Evolutionary conservation across 2,329 filamentous ascomycete genomes (phyloP).

Genomic region (Nigrospora osmanthi): DNA sequence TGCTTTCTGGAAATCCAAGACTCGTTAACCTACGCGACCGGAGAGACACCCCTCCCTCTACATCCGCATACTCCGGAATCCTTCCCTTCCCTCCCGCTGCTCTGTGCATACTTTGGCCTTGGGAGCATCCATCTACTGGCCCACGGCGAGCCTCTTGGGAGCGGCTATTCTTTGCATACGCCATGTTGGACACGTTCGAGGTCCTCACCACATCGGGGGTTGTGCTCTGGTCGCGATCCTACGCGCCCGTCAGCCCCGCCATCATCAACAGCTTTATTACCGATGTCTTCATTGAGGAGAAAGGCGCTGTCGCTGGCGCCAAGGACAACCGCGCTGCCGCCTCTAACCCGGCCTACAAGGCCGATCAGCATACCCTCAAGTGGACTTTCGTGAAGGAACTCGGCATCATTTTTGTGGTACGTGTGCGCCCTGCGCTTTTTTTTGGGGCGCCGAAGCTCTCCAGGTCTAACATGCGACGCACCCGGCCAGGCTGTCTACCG

Average conservation of each 20-base stretch:
- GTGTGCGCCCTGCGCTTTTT: constrained; percentile 13
- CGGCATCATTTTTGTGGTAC: constrained; percentile 88
- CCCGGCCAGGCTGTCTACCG: constrained; percentile 78
- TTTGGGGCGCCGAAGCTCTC: too few species aligned
- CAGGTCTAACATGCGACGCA: constrained; percentile 8
- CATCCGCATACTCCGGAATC: too few species aligned
- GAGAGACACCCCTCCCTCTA: too few species aligned
- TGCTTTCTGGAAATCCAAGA: too few species aligned
- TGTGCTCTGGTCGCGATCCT: constrained; percentile 90
- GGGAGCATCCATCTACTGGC: too few species aligned
- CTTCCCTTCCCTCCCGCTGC: too few species aligned
- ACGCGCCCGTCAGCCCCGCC: constrained; percentile 69
- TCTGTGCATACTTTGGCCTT: too few species aligned
- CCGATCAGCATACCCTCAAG: constrained; percentile 90
- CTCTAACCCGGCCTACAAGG: constrained; percentile 69
- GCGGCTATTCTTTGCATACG: too few species aligned
- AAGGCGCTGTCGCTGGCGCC: constrained; percentile 53
- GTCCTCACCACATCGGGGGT: constrained; percentile 94
- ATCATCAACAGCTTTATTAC: constrained; percentile 92
- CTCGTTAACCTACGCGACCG: too few species aligned
- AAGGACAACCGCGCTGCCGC: constrained; percentile 52
- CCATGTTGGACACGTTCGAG: constrained; percentile 94
- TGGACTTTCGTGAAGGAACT: constrained; percentile 92
- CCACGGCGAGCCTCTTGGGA: too few species aligned
- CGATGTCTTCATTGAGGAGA: constrained; percentile 97